These are phyloP conservation scores for Corchorus capsularis DNA, from an alignment of 345 rosid genomes.

Conservation along the genomic window DNA sequence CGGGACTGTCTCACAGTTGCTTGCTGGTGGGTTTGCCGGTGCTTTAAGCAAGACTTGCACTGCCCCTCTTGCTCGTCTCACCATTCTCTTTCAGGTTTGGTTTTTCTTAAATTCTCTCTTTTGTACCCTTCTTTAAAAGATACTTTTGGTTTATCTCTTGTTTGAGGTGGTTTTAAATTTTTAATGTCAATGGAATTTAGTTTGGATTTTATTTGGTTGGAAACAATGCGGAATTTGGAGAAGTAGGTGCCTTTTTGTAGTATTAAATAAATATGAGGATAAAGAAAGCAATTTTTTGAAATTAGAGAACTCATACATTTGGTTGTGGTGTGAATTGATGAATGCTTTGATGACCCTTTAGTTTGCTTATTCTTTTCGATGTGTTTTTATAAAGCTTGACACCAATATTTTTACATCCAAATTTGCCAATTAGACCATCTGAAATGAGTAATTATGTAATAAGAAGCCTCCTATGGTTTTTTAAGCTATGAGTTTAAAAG, in stretches of 20 bases:
- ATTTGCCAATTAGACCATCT: not conserved
- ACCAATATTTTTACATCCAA: not conserved
- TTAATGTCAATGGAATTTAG: not conserved
- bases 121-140: not conserved
- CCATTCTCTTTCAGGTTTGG: slow-evolving; percentile 91
- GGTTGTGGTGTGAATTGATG: not conserved
- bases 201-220: not conserved
- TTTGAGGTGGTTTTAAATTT: slow-evolving; percentile 13
- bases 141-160: not conserved
- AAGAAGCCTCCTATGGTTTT: not conserved
- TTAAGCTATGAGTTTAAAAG: not conserved
- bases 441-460: not conserved
- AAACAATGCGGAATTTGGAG: too few species aligned
- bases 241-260: not conserved
- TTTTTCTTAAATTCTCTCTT: not conserved
- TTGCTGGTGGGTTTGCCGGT: slow-evolving; percentile 96
- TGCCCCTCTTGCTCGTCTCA: slow-evolving; percentile 92
- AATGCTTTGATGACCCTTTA: not conserved
- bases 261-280: not conserved
- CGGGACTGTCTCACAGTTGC: slow-evolving; percentile 75
- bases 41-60: slow-evolving; percentile 97
- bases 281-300: not conserved
- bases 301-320: not conserved
- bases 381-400: not conserved
- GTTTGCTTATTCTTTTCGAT: not conserved